A percentile compares a stretch with the other conserved stretches of the same genome.
phyloP scores from a whole-genome alignment of 345 rosid species.

The Lepidium africanum region DNA sequence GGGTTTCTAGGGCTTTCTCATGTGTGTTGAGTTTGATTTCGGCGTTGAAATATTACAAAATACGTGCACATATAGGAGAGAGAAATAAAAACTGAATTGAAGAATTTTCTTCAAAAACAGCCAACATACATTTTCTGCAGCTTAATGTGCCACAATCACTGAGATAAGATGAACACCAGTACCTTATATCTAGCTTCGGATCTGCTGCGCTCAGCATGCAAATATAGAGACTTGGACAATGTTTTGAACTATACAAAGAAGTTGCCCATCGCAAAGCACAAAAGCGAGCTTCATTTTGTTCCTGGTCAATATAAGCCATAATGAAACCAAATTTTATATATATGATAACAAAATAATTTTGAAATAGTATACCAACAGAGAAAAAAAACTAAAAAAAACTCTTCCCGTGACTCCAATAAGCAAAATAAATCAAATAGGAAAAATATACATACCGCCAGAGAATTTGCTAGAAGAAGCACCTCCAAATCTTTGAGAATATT shows the following conservation, averaged over 20 bases:
- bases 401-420: neutral
- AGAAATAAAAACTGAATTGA: neutral
- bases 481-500: conserved; percentile 63
- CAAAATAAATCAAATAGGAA: neutral
- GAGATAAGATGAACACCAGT: conserved; percentile 13
- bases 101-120: neutral
- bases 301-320: conserved; percentile 41
- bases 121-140: neutral
- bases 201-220: conserved; percentile 91
- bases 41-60: neutral
- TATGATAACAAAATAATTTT: neutral
- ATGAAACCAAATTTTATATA: conserved; percentile 2
- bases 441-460: conserved; percentile 47
- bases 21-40: neutral
- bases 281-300: conserved; percentile 89
- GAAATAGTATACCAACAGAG: neutral
- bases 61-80: neutral
- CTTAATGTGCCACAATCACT: conserved; percentile 2
- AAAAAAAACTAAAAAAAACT: neutral
- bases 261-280: conserved; percentile 93
- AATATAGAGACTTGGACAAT: conserved; percentile 89
- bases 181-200: conserved; percentile 89
- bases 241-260: conserved; percentile 64
- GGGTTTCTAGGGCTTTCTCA: neutral
- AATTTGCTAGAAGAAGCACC: conserved; percentile 60